These are phyloP conservation scores for Taphrina deformans DNA, from an alignment of 1,139 yeast species.

Conservation along the genomic window DNA sequence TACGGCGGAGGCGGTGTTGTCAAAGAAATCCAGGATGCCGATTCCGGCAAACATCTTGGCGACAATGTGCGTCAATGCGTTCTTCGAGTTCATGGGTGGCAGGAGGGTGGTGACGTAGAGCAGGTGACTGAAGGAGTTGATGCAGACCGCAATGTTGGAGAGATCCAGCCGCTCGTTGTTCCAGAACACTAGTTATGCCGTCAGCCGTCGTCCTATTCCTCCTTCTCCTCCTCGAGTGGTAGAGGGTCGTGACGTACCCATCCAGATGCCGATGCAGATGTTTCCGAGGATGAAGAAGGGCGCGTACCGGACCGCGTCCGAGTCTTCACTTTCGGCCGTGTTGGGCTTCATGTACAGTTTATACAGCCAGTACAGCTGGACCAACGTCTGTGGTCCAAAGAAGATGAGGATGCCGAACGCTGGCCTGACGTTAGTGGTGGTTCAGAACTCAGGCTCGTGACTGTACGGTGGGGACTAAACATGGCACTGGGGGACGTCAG, in stretches of 20 bases:
- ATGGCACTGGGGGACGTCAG: conserved; percentile 12
- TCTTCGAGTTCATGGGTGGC: conserved; percentile 17
- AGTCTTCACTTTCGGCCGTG: not conserved
- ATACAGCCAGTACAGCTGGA: conserved; percentile 30
- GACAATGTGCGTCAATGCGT: conserved; percentile 29
- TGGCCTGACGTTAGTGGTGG: not conserved
- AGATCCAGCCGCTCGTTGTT: conserved; percentile 26
- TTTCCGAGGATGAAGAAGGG: conserved; percentile 29
- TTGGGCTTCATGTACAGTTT: conserved; percentile 10
- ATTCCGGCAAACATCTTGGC: conserved; percentile 32
- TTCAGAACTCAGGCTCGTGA: too few species aligned
- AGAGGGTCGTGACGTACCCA: too few species aligned
- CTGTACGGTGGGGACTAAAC: conserved; percentile 25
- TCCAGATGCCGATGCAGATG: conserved; percentile 26
- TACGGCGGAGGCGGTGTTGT: conserved; percentile 24
- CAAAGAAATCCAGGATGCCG: conserved; percentile 26
- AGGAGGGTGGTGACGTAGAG: conserved; percentile 24
- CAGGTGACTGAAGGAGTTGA: conserved; percentile 28
- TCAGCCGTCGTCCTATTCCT: too few species aligned
- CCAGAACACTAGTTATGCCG: conserved; percentile 10
- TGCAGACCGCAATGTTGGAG: conserved; percentile 21
- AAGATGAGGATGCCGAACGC: conserved; percentile 23
- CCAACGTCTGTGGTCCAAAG: conserved; percentile 24
- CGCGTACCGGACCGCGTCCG: conserved; percentile 20
- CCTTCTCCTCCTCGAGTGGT: too few species aligned